phyloP scores from a whole-genome alignment of 2,329 filamentous ascomycete genomes.

The Aotearoamyces nothofagi region DNA sequence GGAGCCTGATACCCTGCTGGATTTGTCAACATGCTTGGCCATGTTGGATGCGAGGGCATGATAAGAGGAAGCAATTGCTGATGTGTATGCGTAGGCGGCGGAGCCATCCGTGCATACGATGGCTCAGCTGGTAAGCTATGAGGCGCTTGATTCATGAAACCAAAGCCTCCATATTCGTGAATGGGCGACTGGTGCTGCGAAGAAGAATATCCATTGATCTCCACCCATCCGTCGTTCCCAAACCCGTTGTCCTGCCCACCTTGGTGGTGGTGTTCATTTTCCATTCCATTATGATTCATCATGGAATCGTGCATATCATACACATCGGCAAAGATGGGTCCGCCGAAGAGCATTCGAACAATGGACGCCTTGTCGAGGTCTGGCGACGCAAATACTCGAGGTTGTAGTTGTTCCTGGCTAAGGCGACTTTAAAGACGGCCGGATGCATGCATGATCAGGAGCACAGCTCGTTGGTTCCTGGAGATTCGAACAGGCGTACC shows the following conservation, averaged over 20 bases:
- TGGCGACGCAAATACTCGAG: not conserved
- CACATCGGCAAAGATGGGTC: too few species aligned
- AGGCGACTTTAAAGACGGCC: slow-evolving; percentile 19
- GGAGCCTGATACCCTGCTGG: slow-evolving; percentile 48
- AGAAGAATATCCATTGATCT: slow-evolving; percentile 27
- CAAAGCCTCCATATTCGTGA: slow-evolving; percentile 50
- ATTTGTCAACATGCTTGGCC: slow-evolving; percentile 73
- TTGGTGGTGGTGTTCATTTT: slow-evolving; percentile 18
- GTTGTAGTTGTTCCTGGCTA: slow-evolving; percentile 18
- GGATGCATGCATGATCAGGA: slow-evolving; percentile 22
- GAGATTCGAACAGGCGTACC: too few species aligned
- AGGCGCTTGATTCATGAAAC: slow-evolving; percentile 41
- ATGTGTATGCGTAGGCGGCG: slow-evolving; percentile 32
- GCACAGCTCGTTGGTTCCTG: too few species aligned
- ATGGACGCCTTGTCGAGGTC: too few species aligned
- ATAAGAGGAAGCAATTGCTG: slow-evolving; percentile 54
- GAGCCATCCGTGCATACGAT: slow-evolving; percentile 36
- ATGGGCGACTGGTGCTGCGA: slow-evolving; percentile 56
- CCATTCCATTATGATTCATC: slow-evolving; percentile 21
- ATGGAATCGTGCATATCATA: slow-evolving; percentile 21
- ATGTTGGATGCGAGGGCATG: slow-evolving; percentile 50
- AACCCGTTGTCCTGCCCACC: slow-evolving; percentile 20
- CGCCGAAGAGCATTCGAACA: too few species aligned
- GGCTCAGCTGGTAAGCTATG: slow-evolving; percentile 45
- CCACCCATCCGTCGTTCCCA: slow-evolving; percentile 35